Evolutionary conservation across 768 basidiomycete genomes (phyloP).

Genomic region (Lanmaoa pseudosensibilis): DNA sequence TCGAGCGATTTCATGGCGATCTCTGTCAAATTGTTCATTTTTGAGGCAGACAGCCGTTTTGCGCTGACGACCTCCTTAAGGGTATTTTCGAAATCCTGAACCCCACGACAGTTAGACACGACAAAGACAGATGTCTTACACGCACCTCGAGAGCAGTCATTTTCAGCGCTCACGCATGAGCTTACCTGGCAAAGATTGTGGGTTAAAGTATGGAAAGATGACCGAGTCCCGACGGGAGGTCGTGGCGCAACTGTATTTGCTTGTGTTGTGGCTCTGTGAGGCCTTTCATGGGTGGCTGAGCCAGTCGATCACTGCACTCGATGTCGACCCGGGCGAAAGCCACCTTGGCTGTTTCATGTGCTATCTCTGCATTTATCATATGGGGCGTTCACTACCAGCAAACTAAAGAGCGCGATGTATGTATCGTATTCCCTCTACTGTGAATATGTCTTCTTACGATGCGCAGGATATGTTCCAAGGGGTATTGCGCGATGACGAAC

Average conservation of each 20-base stretch:
- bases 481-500: constrained; percentile 85
- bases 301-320: not conserved
- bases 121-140: not conserved
- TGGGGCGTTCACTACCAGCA: constrained; percentile 92
- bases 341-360: constrained; percentile 67
- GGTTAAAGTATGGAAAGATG: constrained; percentile 12
- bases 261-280: constrained; percentile 31
- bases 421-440: not conserved
- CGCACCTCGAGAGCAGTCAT: constrained; percentile 48
- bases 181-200: constrained; percentile 10
- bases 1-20: constrained; percentile 75
- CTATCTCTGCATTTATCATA: constrained; percentile 67
- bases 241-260: constrained; percentile 38
- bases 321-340: constrained; percentile 74
- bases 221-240: constrained; percentile 12
- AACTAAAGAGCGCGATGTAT: constrained; percentile 75
- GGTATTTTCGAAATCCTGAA: constrained; percentile 75
- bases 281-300: constrained; percentile 19
- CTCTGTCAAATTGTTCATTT: constrained; percentile 76
- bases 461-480: constrained; percentile 86
- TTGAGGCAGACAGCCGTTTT: constrained; percentile 84
- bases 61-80: constrained; percentile 81
- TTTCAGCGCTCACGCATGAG: constrained; percentile 21
- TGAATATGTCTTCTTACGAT: constrained; percentile 10
- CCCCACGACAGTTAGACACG: constrained; percentile 7